Conservation (phyloP, 441 rosid genomes). For the Rhodomyrtus psidioides region DNA sequence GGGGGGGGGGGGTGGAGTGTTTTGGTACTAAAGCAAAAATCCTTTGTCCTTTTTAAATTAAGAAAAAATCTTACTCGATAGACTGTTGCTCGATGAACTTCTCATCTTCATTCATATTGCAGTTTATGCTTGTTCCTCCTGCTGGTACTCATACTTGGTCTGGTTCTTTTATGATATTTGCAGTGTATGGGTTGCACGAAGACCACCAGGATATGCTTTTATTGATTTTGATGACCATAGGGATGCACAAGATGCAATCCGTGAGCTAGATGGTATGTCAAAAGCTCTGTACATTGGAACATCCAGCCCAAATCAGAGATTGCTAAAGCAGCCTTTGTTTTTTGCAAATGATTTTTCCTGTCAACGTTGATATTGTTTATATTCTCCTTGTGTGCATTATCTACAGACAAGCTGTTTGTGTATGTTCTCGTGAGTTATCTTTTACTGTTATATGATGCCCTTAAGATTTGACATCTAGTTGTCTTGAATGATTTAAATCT, state of each 20-base stretch:
- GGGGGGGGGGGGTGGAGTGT: neutral
- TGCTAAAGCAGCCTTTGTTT: neutral
- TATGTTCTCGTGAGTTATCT: neutral
- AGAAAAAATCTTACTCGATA: neutral
- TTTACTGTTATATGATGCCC: neutral
- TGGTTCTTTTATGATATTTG: neutral
- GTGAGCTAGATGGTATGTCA: constrained; percentile 51
- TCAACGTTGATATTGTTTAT: neutral
- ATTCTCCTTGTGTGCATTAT: neutral
- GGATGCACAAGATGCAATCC: constrained; percentile 67
- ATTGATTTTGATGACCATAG: constrained; percentile 65
- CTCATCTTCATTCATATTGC: neutral
- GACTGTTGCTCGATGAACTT: neutral
- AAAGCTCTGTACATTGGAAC: neutral
- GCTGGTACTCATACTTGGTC: neutral
- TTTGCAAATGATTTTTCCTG: neutral
- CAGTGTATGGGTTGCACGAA: constrained; percentile 79
- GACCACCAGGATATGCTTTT: constrained; percentile 77
- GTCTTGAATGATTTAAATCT: neutral
- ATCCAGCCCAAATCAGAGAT: neutral
- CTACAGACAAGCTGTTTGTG: neutral
- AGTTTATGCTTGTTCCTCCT: neutral
- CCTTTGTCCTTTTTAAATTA: neutral
- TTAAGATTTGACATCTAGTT: neutral
- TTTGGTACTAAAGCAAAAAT: neutral